Conservation (phyloP, 371 early-diverging fungal species). For the Circinella umbellata region DNA sequence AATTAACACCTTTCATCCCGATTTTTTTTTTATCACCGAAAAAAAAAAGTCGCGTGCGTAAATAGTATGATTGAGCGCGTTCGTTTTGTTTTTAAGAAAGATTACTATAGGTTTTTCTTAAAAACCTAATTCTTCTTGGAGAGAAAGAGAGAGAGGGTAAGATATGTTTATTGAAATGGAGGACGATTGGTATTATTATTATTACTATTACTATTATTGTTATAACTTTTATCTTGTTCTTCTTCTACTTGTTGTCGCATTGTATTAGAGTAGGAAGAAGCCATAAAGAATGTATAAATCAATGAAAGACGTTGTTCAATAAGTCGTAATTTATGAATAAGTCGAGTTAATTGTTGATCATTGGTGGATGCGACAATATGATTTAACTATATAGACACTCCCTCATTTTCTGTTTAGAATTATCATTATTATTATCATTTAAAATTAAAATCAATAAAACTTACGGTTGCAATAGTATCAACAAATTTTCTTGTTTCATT, state of each 20-base stretch:
- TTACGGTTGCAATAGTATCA: slow-evolving; percentile 41
- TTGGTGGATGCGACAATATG: slow-evolving; percentile 39
- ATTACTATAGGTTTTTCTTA: too few species aligned
- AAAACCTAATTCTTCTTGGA: too few species aligned
- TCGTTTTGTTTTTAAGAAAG: too few species aligned
- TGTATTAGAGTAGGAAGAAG: slow-evolving; percentile 45
- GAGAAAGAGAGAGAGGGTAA: too few species aligned
- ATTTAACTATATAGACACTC: slow-evolving; percentile 44
- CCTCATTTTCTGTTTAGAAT: too few species aligned
- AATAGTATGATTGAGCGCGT: too few species aligned
- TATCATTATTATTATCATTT: too few species aligned
- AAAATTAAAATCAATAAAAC: neutral
- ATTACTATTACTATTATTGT: neutral
- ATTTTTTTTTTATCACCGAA: too few species aligned
- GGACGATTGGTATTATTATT: slow-evolving; percentile 35
- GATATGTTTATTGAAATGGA: neutral
- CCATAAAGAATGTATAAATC: slow-evolving; percentile 54
- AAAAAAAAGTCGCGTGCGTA: too few species aligned
- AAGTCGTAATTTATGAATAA: slow-evolving; percentile 48
- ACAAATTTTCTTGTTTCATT: slow-evolving; percentile 38
- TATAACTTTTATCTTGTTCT: too few species aligned
- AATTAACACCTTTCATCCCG: too few species aligned
- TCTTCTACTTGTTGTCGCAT: slow-evolving; percentile 14
- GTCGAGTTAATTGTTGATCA: slow-evolving; percentile 32
- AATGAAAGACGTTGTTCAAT: slow-evolving; percentile 52